These are phyloP conservation scores for Periconia macrospinosa DNA, from an alignment of 2,329 filamentous ascomycete genomes.

Conservation along the genomic window DNA sequence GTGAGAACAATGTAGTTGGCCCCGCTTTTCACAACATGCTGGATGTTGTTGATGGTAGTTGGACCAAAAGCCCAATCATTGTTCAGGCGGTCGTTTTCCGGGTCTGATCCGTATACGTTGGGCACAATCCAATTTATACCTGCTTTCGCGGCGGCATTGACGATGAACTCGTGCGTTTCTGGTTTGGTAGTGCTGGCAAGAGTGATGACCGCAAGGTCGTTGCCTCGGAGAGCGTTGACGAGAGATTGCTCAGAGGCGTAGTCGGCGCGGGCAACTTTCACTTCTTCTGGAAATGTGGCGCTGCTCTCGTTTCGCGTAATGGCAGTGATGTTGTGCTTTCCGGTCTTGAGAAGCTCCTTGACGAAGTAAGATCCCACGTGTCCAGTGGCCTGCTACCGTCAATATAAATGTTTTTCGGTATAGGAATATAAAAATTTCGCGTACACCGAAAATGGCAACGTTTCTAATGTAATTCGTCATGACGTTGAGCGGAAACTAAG, in stretches of 20 bases:
- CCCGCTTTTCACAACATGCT: conserved; percentile 26
- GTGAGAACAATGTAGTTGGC: conserved; percentile 18
- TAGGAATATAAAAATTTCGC: too few relatives aligned
- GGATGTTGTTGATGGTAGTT: conserved; percentile 1
- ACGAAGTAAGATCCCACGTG: conserved; percentile 40
- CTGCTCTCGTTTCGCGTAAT: conserved; percentile 52
- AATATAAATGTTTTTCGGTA: too few relatives aligned
- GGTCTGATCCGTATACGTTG: conserved; percentile 36
- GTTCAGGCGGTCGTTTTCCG: conserved; percentile 11
- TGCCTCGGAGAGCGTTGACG: conserved; percentile 38
- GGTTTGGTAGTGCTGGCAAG: conserved; percentile 21
- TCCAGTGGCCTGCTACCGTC: conserved; percentile 39
- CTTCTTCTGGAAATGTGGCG: conserved; percentile 43
- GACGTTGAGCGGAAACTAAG: too few relatives aligned
- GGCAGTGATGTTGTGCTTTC: conserved; percentile 54
- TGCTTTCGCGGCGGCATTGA: conserved; percentile 35
- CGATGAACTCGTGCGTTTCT: conserved; percentile 26
- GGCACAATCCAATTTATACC: conserved; percentile 40
- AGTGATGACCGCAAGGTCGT: conserved; percentile 45
- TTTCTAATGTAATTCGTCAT: conserved; percentile 28
- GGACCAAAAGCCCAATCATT: conserved; percentile 1
- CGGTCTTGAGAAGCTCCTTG: conserved; percentile 41
- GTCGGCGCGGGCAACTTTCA: conserved; percentile 48
- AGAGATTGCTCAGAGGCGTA: conserved; percentile 51
- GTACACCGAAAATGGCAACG: conserved; percentile 42